Conservation (phyloP, 2,329 filamentous ascomycete genomes). For the Chrysosporium queenslandicum region DNA sequence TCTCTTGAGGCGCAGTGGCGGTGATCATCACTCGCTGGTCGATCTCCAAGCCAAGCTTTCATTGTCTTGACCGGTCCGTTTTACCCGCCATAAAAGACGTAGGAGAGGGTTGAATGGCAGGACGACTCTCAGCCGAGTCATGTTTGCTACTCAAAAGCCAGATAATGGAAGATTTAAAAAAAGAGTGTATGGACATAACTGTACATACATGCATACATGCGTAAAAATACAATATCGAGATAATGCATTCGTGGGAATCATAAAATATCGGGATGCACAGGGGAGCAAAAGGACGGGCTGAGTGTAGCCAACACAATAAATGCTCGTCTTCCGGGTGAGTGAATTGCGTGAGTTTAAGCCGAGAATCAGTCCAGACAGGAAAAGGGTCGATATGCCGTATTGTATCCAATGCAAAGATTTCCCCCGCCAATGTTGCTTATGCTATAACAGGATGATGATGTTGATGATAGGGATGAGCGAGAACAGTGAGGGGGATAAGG, state of each 20-base stretch:
- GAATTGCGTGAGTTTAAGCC: no score
- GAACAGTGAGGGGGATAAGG: background rate
- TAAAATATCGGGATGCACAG: background rate
- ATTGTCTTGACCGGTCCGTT: no score
- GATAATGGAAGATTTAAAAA: no score
- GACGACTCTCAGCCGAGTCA: no score
- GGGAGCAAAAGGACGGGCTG: background rate
- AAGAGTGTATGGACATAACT: no score
- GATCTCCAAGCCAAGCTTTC: no score
- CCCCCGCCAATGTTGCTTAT: slow-evolving; percentile 2
- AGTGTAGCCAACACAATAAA: background rate
- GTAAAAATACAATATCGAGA: background rate
- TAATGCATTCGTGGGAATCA: slow-evolving; percentile 5
- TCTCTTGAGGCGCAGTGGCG: no score
- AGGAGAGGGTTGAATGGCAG: no score
- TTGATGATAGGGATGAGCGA: background rate
- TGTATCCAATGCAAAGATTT: background rate
- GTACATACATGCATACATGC: slow-evolving; percentile 1
- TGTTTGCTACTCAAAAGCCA: no score
- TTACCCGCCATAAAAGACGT: no score
- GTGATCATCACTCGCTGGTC: no score
- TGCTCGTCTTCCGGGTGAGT: no score
- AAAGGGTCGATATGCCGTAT: background rate
- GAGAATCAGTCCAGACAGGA: background rate
- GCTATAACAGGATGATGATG: background rate